Evolutionary conservation across 2,329 filamentous ascomycete genomes (phyloP), one percentile per base, ranked within the genome.

Genomic region (Graphilbum fragrans): DNA sequence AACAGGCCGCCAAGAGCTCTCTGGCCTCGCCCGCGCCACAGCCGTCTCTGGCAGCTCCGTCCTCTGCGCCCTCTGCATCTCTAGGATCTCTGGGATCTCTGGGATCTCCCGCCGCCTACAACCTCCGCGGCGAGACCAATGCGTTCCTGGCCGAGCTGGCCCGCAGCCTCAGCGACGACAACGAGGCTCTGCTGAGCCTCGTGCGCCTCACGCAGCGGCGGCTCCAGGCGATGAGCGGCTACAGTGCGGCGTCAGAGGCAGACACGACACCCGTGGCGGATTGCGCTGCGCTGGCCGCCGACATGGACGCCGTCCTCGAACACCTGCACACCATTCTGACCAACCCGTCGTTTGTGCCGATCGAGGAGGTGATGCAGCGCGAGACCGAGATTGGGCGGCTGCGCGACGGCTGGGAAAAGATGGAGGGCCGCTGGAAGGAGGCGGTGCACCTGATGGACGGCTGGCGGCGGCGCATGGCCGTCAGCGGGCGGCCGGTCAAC

Each of bases 261-360:
- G 53, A 0, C 47, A 56, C 18, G 18, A 18, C n/a, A 3, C n/a
- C 16, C 19, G 35, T 33, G 32, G 60, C 61, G 23, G 60, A 57
- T 36, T 66, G 66, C 35, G 66, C 29, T 11, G 82, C 88, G 35
- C 72, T 96, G 46, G 77, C 82, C 1, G 56, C 63, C 9, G 83
- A 93, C 48, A 76, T 95, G 62, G 80, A 88, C 41, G 67, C 67
- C 7, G 79, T 94, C 10, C 69, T 96, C 45, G 77, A 83, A 27
- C 86, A 94, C 55, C 72, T 98, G 48, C 76, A 83, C 49, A 82
- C 74, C 3, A 75, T 98, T 31, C 69, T 98, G 35, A 95, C 87
- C 9, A 96, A 96, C 54, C 92, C 92, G 1, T 94, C 88, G 3
- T 98, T 96, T 57, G 92, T 95, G 14, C 85, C 90, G 1, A 77